Conservation (phyloP, 306 rosid genomes). For the Senna siamea region DNA sequence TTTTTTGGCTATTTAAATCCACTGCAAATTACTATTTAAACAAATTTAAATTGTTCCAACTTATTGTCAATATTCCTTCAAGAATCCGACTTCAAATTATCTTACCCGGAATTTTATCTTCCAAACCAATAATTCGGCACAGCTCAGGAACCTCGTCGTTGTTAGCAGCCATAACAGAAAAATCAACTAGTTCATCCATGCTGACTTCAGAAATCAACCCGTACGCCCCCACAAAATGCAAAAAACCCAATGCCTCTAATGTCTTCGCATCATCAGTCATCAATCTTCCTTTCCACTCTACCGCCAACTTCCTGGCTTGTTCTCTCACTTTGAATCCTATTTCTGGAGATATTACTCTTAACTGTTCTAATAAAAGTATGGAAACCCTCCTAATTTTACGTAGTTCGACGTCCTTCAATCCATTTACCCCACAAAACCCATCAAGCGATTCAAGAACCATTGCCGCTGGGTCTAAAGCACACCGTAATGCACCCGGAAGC, state of each 20-base stretch:
- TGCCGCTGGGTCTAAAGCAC: conserved; percentile 56
- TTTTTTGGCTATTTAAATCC: not conserved
- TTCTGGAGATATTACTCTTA: conserved; percentile 45
- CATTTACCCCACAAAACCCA: conserved; percentile 47
- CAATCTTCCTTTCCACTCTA: conserved; percentile 57
- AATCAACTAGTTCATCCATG: conserved; percentile 62
- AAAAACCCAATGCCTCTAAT: conserved; percentile 57
- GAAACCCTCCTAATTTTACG: conserved; percentile 51
- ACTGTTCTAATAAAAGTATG: conserved; percentile 55
- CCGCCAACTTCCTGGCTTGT: conserved; percentile 56
- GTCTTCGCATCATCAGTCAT: conserved; percentile 37
- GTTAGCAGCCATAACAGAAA: conserved; percentile 42
- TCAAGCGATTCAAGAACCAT: conserved; percentile 69
- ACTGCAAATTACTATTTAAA: not conserved
- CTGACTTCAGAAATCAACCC: conserved; percentile 57
- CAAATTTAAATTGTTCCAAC: not conserved
- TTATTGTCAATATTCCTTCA: conserved; percentile 3
- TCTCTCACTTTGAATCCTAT: conserved; percentile 50
- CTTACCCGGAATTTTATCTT: conserved; percentile 51
- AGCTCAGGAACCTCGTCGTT: conserved; percentile 52
- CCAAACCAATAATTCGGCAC: conserved; percentile 50
- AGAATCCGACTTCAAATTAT: conserved; percentile 20
- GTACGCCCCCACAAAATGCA: conserved; percentile 65
- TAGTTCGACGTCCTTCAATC: conserved; percentile 40
- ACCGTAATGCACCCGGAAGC: conserved; percentile 54